Evolutionary conservation across 495 filamentous ascomycete genomes (phyloP), one percentile per base, ranked within the genome.

Genomic region (Penicillium longicatenatum): DNA sequence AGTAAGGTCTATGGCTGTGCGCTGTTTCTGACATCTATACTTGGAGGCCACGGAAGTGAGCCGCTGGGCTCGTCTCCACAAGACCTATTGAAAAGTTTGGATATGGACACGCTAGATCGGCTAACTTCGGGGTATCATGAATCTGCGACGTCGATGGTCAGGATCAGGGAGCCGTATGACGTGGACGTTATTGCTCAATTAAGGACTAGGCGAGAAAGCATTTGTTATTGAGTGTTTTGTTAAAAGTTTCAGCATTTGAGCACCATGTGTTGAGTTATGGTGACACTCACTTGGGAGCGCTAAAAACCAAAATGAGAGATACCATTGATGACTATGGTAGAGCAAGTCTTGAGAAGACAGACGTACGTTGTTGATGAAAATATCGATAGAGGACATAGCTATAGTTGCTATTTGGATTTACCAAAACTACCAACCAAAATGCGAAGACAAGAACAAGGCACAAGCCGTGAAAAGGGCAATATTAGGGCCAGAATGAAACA

Each of bases 161-260:
- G 50, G 46, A 60, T 60, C n/a, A 26, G 46, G 30, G 58, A 60
- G 45, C 58, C 58, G 29, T 60, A 60, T 55, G 58, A 60, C 41
- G 35, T 54, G 12, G 58, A 60, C 41, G 50, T 60, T 21, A 46
- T 60, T 11, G 48, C 58, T n/a, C 37, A 43, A 14, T 20, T 60
- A 0, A 60, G 51, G 52, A 55, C 46, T 5, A n/a, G 52, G 39
- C 37, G 48, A n/a, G 51, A 24, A 14, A 49, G 49, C 46, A 19
- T 54, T 16, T 46, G 43, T 24, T 46, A 46, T 26, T 46, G 20
- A 46, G 37, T n/a, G 16, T 10, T 10, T 35, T 4, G 26, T 4
- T 26, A 26, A 26, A 26, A 26, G 26, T 26, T 26, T 26, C n/a
- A 26, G 26, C 26, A 4, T 6, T 2, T 26, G 26, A 4, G 26